A percentile compares a stretch with the other conserved stretches of the same genome.
These are phyloP conservation scores for Lumnitzera littorea DNA, from an alignment of 345 rosid species.

Conservation along the genomic window DNA sequence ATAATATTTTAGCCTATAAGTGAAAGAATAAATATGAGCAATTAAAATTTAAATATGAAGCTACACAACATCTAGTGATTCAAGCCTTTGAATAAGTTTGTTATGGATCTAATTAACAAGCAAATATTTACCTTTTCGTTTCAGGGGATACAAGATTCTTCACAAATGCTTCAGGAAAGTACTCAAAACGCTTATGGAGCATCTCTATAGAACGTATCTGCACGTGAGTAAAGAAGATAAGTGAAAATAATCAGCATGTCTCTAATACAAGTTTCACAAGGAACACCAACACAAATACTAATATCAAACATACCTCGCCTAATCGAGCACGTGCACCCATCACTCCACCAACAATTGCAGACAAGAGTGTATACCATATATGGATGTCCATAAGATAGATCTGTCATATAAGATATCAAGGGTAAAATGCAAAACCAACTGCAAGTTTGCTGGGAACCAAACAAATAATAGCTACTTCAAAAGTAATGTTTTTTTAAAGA, in stretches of 20 bases:
- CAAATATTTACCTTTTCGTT: constrained; percentile 42
- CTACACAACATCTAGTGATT: neutral
- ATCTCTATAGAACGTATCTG: constrained; percentile 94
- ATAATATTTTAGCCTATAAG: too few relatives aligned
- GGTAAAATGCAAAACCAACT: neutral
- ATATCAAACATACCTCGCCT: constrained; percentile 67
- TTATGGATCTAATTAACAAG: neutral
- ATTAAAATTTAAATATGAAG: too few relatives aligned
- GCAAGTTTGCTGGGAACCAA: too few relatives aligned
- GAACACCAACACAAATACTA: neutral
- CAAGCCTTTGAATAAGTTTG: neutral
- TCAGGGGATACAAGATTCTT: constrained; percentile 70
- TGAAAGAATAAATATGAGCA: too few relatives aligned
- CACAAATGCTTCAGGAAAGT: constrained; percentile 89
- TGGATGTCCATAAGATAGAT: constrained; percentile 95
- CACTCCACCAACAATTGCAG: constrained; percentile 94
- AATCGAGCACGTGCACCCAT: constrained; percentile 98
- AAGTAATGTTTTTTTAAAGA: too few relatives aligned
- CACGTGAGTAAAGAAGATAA: constrained; percentile 10
- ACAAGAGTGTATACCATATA: constrained; percentile 88
- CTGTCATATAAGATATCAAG: constrained; percentile 21
- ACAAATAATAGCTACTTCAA: too few relatives aligned
- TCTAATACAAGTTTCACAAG: too few relatives aligned
- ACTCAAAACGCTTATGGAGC: constrained; percentile 98
- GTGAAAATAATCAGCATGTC: constrained; percentile 10